Base-by-base conservation (phyloP, 208 protist species). In the Trypanosoma rangeli region DNA sequence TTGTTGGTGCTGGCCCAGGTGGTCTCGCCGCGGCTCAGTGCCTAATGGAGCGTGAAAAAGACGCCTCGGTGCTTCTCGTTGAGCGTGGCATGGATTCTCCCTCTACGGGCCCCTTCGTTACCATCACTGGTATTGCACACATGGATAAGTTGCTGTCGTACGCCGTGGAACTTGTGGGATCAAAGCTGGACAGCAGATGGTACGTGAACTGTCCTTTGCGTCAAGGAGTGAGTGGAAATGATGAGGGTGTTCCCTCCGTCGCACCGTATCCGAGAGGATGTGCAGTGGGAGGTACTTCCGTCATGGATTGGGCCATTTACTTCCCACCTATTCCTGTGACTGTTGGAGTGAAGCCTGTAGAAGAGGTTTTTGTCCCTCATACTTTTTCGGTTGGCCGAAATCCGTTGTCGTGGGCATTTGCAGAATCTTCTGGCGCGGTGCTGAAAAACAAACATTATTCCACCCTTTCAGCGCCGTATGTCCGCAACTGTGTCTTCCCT, bases 1-100 rank as follows among this genome's bases (percentile, higher is more conserved):
- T 95, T 26, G 66, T 95, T 31, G 90, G 90, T 33, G 90, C 60
- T n/a, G 90, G 90, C 8, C 77, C 83, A 52, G 90, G 84, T 9
- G 90, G 90, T 9, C 70, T 95, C 20, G 76, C 87, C 7, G 90
- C 90, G 24, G 76, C 68, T 0, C 69, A 74, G 0, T 49, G 54
- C 15, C 56, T 95, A n/a, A 64, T 93, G 7, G 44, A 78, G 33
- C n/a, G 50, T 28, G 46, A 64, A 5, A 18, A 0, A 35, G 16
- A 37, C 26, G 39, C 24, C 0, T 67, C 67, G 1, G 81, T 95
- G 10, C 49, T 89, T 29, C 56, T 95, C 37, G 44, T 95, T 24
- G 90, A 95, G 48, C 50, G 68, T 1, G 90, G 90, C 15, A 12
- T 46, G 1, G 66, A 70, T 50, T 31, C 64, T 18, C 70, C 56